Evolutionary conservation across 2,329 filamentous ascomycete genomes (phyloP), one percentile per base, ranked within the genome.

Genomic region (Pestalotiopsis sp.): DNA sequence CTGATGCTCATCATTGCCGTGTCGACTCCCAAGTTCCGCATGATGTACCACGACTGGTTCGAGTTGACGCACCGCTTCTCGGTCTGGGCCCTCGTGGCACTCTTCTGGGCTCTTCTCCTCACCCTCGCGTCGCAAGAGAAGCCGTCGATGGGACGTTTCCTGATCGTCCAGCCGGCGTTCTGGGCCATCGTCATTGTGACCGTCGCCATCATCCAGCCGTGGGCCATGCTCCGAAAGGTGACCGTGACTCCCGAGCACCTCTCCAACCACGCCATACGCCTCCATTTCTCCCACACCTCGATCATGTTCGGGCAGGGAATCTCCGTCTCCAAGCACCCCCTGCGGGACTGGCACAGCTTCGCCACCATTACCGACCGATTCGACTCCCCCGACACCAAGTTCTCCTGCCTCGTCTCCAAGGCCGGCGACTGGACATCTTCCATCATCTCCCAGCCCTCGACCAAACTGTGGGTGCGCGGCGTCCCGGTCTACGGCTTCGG

Each of bases 291-390:
- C 75, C 90, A 92, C 79, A 84, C 86, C 49, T 83, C 86, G 20
- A 88, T 90, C 52, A 83, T 85, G 59, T 84, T 86, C 68, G 85
- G 88, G 73, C 85, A 87, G 68, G 87, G 86, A 25, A 82, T 89
- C 65, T 88, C 91, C 66, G 80, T 94, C 25, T 88, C 91, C 12
- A 86, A 87, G 68, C 84, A 85, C 25, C 92, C 92, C 0, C 80
- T 93, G 58, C 81, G 86, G 14, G 92, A 95, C 80, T 93, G 91
- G 85, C 92, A 95, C 80, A 88, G 90, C 0, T 95, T 95, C 75
- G 92, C 92, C 49, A 91, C 91, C 1, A 92, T 95, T 71, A 90
- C 91, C 1, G 85, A 89, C 69, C 23, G 64, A 12, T 83, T 86
- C 1, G 78, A 83, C 67, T 75, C 75, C 7, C 74, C 76, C 64